A percentile compares a stretch with the other conserved stretches of the same genome.
phyloP scores from a whole-genome alignment of 2,329 filamentous ascomycete species.

The Talaromyces pinophilus region DNA sequence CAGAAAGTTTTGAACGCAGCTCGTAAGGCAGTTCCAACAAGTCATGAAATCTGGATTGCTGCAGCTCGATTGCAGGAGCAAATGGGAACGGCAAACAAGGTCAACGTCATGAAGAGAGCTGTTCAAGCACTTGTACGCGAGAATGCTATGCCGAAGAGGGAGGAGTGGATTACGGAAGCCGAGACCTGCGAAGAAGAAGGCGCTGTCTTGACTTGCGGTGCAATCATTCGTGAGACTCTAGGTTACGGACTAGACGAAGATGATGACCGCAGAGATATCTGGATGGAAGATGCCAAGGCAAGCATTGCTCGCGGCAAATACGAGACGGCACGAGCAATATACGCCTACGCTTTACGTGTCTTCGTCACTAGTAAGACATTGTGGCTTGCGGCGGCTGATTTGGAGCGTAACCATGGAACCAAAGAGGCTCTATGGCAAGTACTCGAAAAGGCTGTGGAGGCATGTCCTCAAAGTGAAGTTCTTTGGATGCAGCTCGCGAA shows the following conservation, averaged over 20 bases:
- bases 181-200: conserved; percentile 94
- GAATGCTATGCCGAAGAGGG: conserved; percentile 93
- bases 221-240: conserved; percentile 88
- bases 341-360: conserved; percentile 83
- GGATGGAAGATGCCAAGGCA: conserved; percentile 87
- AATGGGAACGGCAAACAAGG: conserved; percentile 76
- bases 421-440: conserved; percentile 81
- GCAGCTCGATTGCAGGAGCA: conserved; percentile 87
- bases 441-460: conserved; percentile 89
- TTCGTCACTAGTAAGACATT: conserved; percentile 86
- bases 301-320: conserved; percentile 80
- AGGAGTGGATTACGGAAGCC: conserved; percentile 94
- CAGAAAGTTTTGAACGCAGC: conserved; percentile 95
- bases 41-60: conserved; percentile 95
- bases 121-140: conserved; percentile 85
- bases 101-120: conserved; percentile 93
- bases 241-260: conserved; percentile 94
- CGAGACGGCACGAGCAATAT: conserved; percentile 90
- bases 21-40: conserved; percentile 88
- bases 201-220: conserved; percentile 78
- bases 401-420: conserved; percentile 86
- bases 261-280: conserved; percentile 92
- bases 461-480: conserved; percentile 85
- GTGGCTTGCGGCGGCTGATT: conserved; percentile 86
- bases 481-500: conserved; percentile 95